Evolutionary conservation across 2,329 filamentous ascomycete genomes (phyloP).

Genomic region (Rasamsonia emersonii): DNA sequence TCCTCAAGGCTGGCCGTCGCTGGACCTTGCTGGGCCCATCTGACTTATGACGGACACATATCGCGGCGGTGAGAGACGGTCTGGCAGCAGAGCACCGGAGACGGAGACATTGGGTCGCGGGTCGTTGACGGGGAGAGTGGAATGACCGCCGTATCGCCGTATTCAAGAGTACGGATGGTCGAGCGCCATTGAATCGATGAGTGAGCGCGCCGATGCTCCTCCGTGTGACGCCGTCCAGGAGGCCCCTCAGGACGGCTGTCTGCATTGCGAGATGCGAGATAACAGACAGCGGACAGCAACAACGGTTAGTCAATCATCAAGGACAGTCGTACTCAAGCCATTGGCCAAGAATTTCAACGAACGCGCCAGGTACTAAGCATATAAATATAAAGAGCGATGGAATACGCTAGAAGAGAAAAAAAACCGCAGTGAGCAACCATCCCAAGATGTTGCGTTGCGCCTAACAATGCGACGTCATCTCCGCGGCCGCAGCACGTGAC

Average conservation of each 20-base stretch:
- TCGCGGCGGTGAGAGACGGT: not conserved
- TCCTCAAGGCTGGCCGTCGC: slow-evolving; percentile 35
- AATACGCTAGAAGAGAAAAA: too few relatives aligned
- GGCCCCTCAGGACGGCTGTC: not conserved
- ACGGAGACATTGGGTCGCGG: not conserved
- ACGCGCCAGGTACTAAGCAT: too few relatives aligned
- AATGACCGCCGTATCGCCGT: not conserved
- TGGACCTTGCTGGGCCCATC: slow-evolving; percentile 13
- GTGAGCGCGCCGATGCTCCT: slow-evolving; percentile 12
- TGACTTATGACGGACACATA: slow-evolving; percentile 25
- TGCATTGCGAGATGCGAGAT: not conserved
- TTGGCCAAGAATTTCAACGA: too few relatives aligned
- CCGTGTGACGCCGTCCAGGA: not conserved
- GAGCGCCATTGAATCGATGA: not conserved
- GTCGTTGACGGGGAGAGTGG: not conserved
- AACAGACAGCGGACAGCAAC: slow-evolving; percentile 6
- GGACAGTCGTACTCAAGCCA: not conserved
- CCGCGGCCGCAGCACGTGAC: too few relatives aligned
- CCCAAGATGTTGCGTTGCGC: too few relatives aligned
- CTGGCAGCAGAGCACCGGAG: not conserved
- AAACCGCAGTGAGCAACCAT: too few relatives aligned
- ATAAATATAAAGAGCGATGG: too few relatives aligned
- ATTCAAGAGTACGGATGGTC: not conserved
- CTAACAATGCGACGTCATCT: too few relatives aligned
- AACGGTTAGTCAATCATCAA: not conserved